These are phyloP conservation scores for Candida sanyiensis DNA, from an alignment of 805 yeast genomes.

Conservation along the genomic window DNA sequence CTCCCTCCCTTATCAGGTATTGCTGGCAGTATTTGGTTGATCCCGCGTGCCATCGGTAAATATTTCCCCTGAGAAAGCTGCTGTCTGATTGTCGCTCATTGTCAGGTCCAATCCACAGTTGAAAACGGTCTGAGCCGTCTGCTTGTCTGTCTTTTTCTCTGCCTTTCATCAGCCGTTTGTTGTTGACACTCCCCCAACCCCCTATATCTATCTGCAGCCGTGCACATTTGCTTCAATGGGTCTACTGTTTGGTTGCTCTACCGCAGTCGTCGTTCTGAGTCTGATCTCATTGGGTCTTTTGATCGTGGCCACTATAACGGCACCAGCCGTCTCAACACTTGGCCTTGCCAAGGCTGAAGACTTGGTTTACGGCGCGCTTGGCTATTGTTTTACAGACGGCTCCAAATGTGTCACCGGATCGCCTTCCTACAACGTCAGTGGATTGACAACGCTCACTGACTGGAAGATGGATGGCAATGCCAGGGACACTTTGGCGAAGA, in stretches of 20 bases:
- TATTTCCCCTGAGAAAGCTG: too few relatives aligned
- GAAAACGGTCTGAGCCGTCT: too few relatives aligned
- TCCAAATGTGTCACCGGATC: constrained; percentile 40
- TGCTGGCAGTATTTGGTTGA: too few relatives aligned
- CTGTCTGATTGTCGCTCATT: too few relatives aligned
- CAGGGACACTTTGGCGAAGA: constrained; percentile 47
- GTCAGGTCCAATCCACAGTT: too few relatives aligned
- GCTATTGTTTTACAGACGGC: constrained; percentile 43
- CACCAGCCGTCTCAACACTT: constrained; percentile 50
- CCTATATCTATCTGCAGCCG: too few relatives aligned
- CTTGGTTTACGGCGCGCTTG: constrained; percentile 58
- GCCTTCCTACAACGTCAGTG: constrained; percentile 34
- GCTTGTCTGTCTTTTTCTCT: too few relatives aligned
- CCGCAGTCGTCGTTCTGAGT: constrained; percentile 40
- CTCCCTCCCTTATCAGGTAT: too few relatives aligned
- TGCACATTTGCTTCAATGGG: too few relatives aligned
- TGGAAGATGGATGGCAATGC: constrained; percentile 46
- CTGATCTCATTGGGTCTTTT: constrained; percentile 55
- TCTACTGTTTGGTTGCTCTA: constrained; percentile 34
- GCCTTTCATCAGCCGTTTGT: neutral
- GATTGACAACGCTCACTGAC: constrained; percentile 27
- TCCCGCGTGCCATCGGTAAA: too few relatives aligned
- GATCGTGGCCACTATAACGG: constrained; percentile 53
- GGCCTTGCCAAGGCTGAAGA: constrained; percentile 42
- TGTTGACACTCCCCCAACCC: neutral